Conservation (phyloP, 345 rosid genomes). For the Linum lewisii region DNA sequence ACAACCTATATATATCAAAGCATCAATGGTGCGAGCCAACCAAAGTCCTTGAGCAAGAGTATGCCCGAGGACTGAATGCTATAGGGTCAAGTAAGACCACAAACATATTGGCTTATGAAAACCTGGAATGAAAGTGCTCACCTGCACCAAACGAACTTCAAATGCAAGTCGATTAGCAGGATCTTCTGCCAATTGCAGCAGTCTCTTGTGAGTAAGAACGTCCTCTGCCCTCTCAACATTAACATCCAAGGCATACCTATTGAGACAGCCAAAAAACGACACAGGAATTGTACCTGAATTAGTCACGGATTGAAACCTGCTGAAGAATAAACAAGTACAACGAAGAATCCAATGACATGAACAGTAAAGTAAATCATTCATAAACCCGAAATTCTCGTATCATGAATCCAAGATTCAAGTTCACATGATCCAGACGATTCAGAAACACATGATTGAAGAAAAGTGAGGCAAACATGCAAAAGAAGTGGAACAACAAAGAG, state of each 20-base stretch:
- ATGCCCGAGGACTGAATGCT: neutral
- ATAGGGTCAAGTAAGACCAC: neutral
- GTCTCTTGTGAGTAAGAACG: slow-evolving; percentile 70
- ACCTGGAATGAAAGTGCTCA: slow-evolving; percentile 7
- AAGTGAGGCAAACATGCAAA: neutral
- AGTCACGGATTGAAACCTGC: neutral
- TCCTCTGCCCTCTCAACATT: slow-evolving; percentile 98
- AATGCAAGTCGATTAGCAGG: slow-evolving; percentile 71
- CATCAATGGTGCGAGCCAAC: neutral
- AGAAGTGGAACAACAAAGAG: neutral
- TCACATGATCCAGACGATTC: neutral
- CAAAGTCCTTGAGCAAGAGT: neutral
- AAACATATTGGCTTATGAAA: neutral
- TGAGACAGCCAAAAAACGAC: slow-evolving; percentile 1
- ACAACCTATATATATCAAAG: neutral
- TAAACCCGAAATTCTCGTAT: neutral
- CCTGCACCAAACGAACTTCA: slow-evolving; percentile 89
- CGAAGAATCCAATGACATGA: neutral
- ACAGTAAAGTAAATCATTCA: neutral
- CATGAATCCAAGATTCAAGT: neutral
- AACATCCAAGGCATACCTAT: slow-evolving; percentile 82
- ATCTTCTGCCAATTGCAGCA: slow-evolving; percentile 66
- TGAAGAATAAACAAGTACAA: neutral
- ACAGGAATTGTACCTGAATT: neutral
- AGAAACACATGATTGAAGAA: neutral